Percentiles rank a stretch among this genome's conserved stretches.
These are phyloP conservation scores for Erigeron canadensis DNA, from an alignment of 129 eudicot species.

Conservation along the genomic window DNA sequence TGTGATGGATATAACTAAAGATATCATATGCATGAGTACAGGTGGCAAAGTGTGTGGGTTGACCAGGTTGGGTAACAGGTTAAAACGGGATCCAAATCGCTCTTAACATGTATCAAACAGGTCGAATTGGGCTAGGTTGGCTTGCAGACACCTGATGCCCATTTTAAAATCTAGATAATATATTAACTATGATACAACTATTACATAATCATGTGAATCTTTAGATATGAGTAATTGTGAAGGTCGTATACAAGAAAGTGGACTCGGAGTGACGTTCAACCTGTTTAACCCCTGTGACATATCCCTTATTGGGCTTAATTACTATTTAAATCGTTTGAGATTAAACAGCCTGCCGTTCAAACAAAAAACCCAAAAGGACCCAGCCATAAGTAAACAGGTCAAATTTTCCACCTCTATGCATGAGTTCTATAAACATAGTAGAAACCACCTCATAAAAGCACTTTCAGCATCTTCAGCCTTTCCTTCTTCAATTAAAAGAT, in stretches of 20 bases:
- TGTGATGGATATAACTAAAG: not conserved
- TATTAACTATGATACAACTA: not conserved
- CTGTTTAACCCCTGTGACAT: not conserved
- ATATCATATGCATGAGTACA: not conserved
- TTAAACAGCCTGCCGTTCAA: not conserved
- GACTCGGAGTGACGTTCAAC: not conserved
- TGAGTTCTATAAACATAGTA: constrained; percentile 9
- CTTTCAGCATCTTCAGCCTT: constrained; percentile 68
- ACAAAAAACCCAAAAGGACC: not conserved
- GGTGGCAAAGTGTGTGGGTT: not conserved
- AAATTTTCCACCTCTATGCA: not conserved
- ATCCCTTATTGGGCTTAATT: not conserved
- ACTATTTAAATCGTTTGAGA: not conserved
- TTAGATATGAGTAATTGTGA: not conserved
- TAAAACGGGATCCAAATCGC: not conserved
- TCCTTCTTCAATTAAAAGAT: constrained; percentile 63
- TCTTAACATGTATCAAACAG: not conserved
- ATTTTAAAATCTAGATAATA: no score
- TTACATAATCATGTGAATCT: not conserved
- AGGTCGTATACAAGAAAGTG: not conserved
- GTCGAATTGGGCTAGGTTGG: not conserved
- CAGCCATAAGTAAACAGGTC: not conserved
- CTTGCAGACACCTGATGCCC: no score
- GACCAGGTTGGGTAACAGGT: not conserved
- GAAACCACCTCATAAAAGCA: constrained; percentile 50